phyloP scores from a whole-genome alignment of 768 basidiomycete genomes.

The Termitomyces sp. region DNA sequence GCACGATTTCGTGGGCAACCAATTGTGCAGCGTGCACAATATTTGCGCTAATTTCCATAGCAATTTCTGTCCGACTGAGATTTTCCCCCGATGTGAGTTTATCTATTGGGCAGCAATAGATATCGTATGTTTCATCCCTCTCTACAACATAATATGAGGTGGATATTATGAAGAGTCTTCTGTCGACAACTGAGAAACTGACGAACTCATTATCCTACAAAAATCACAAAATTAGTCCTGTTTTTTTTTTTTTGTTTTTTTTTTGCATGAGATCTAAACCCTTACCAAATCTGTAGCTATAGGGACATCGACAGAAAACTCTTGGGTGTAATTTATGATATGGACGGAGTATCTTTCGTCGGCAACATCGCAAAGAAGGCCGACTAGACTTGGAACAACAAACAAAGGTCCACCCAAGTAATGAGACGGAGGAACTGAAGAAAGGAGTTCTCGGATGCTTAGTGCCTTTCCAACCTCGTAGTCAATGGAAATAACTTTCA shows the following conservation, averaged over 20 bases:
- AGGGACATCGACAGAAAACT: not conserved
- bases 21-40: not conserved
- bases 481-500: not conserved
- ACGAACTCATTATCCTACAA: not conserved
- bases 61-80: not conserved
- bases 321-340: slow-evolving; percentile 1
- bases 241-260: too few species aligned
- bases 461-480: not conserved
- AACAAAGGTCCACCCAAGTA: not conserved
- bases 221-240: too few species aligned
- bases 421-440: not conserved
- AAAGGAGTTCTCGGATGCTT: not conserved
- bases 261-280: not conserved
- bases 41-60: not conserved
- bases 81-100: not conserved
- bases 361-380: not conserved
- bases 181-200: not conserved
- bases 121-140: not conserved
- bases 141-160: not conserved
- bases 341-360: not conserved
- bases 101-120: slow-evolving; percentile 1
- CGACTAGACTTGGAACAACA: slow-evolving; percentile 4
- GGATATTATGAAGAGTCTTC: not conserved
- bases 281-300: slow-evolving; percentile 1
- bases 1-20: not conserved